Base-by-base conservation (phyloP, 1,284 basidiomycete genomes). In the Heterobasidion parviporum region DNA sequence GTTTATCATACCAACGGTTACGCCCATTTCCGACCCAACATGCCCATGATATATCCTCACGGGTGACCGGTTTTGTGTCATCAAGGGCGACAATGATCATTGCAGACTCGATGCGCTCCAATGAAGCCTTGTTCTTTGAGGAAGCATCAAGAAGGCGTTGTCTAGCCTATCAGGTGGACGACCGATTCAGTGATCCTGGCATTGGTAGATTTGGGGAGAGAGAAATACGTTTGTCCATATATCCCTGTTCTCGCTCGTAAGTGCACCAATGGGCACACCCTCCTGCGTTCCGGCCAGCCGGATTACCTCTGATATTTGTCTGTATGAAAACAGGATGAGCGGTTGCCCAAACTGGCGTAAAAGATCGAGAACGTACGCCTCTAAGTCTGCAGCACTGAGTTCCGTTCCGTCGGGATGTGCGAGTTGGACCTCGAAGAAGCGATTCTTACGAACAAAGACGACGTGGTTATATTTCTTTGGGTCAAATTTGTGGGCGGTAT, bases 1-100 rank as follows among this genome's bases (percentile, higher is more conserved):
- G 96, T 74, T 99, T 99, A 78, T 99, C 97, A 69, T 90, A 98
- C 81, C 92, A 99, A 58, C 96, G 79, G 72, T 98, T 98, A 61
- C 85, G 80, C 46, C 92, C 94, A 62, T 97, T 85, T 47, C 96
- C 96, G 33, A 89, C 88, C 96, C 96, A 99, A 59, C 88, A 84
- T 20, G 73, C 76, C 87, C 91, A 92, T 56, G 88, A 89, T 16
- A 89, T 78, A 45, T 93, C 85, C 63, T 98, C 92, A 41, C 91
- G 78, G 12, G 89, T 92, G 46, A 89, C 74, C 0, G 92, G 92
- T 54, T 78, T 77, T 12, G 76, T 79, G 67, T 92, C 90, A 67
- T 99, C 97, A 26, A 99, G 78, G 55, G 85, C 86, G 6, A 99
- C 78, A 4, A 98, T 69, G 60, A 98, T 83, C 74, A 96, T 91